Evolutionary conservation across 2,329 filamentous ascomycete genomes (phyloP), one percentile per base, ranked within the genome.

Genomic region (Cercospora berteroae): DNA sequence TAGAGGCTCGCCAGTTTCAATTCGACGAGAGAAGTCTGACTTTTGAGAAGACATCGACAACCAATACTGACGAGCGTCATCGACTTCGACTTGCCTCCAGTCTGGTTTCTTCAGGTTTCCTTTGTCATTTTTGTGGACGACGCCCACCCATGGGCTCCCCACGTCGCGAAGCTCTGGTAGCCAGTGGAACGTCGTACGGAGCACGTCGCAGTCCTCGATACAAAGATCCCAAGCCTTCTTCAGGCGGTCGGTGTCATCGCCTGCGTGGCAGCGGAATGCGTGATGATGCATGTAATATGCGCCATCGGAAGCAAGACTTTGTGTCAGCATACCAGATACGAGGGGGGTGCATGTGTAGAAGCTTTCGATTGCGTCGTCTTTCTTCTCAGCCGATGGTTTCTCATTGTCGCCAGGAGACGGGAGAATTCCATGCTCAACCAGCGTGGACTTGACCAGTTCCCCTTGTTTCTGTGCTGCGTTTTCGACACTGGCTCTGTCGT

Each of bases 111-210:
- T 60, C 18, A 3, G 10, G 10, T 48, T 23, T 23, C 20, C 9
- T 23, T 20, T 18, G 9, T 12, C 42, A 12, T 57, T 20, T 13
- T 27, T 9, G 13, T 58, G 68, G 5, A 70, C 68, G n/a, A 66
- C 56, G 20, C 63, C 68, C 9, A 66, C 50, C 68, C 68, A 70
- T 5, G 68, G 68, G 8, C 44, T 48, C 9, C 42, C 42, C 12
- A 18, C 18, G 10, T 48, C 42, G 27, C 52, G 65, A 31, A 64
- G 25, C 5, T 62, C 42, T 3, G 63, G 63, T 5, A 66, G 56
- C 55, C 56, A 70, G 39, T 70, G 68, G 50, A 70, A 70, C 1
- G 63, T 70, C 3, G 68, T 70, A 18, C 68, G 52, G 18, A 70
- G 48, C 10, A 68, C 60, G 20, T 70, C 68, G 8, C 68, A 39